These are phyloP conservation scores for Dianthus caryophyllus DNA, from an alignment of 148 eudicot genomes.

Conservation along the genomic window DNA sequence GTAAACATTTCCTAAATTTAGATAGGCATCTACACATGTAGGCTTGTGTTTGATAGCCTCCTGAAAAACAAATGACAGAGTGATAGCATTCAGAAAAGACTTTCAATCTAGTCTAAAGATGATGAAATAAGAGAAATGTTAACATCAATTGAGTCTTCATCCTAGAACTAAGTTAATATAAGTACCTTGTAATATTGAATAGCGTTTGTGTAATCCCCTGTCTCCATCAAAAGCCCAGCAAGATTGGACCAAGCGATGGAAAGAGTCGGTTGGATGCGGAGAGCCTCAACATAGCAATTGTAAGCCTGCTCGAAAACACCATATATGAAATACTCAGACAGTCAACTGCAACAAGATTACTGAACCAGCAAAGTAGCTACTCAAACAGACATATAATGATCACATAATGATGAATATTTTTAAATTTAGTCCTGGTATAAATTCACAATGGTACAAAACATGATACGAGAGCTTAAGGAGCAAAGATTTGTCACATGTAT, in stretches of 20 bases:
- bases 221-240: conserved; percentile 90
- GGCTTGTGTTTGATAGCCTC: conserved; percentile 92
- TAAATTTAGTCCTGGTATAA: neutral
- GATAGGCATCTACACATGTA: conserved; percentile 68
- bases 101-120: neutral
- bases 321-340: neutral
- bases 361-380: neutral
- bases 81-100: neutral
- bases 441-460: neutral
- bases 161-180: neutral
- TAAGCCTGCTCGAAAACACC: conserved; percentile 53
- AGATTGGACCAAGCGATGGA: conserved; percentile 95
- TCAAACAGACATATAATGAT: neutral
- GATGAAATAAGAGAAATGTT: neutral
- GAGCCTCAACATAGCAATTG: conserved; percentile 87
- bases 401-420: neutral
- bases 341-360: neutral
- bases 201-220: conserved; percentile 80
- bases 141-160: neutral
- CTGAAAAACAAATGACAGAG: conserved; percentile 32
- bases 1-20: conserved; percentile 84
- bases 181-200: conserved; percentile 85
- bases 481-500: neutral
- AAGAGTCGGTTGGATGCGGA: conserved; percentile 78
- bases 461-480: neutral